Evolutionary conservation across 139 green algal species (phyloP).

Genomic region (Tetraselmis chui): DNA sequence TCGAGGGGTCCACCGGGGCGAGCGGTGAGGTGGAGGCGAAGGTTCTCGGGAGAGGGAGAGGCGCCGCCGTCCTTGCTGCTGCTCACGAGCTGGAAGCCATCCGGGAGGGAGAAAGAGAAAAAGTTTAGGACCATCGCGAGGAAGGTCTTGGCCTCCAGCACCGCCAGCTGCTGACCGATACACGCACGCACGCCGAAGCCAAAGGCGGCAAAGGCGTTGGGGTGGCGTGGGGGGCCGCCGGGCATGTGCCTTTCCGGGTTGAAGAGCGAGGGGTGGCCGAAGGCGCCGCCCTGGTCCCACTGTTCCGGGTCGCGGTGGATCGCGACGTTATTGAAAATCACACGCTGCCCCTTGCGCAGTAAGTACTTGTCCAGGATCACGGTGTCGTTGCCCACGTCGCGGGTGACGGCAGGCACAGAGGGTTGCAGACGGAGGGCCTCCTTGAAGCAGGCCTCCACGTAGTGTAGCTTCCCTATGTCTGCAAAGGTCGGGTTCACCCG

Average conservation of each 20-base stretch:
- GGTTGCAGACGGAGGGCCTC: slow-evolving; percentile 28
- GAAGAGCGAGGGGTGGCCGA: slow-evolving; percentile 14
- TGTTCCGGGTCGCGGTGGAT: slow-evolving; percentile 21
- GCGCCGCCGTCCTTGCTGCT: slow-evolving; percentile 10
- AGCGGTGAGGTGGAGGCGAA: not conserved
- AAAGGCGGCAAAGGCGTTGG: slow-evolving; percentile 10
- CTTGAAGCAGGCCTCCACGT: slow-evolving; percentile 21
- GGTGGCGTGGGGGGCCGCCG: not conserved
- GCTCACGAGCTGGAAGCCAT: not conserved
- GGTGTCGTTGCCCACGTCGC: slow-evolving; percentile 12
- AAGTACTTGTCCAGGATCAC: slow-evolving; percentile 11
- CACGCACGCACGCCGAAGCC: slow-evolving; percentile 15
- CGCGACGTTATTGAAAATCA: slow-evolving; percentile 18
- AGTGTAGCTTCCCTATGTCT: slow-evolving; percentile 19
- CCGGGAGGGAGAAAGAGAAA: not conserved
- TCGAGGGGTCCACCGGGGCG: not conserved
- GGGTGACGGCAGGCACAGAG: not conserved
- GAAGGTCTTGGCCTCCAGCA: slow-evolving; percentile 4
- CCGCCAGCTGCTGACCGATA: slow-evolving; percentile 12
- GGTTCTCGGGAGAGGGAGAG: slow-evolving; percentile 6
- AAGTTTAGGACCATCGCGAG: slow-evolving; percentile 5
- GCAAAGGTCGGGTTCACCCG: slow-evolving; percentile 10
- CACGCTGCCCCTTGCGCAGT: slow-evolving; percentile 18
- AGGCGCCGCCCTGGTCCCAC: slow-evolving; percentile 11
- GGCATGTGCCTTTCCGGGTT: slow-evolving; percentile 23